phyloP scores from a whole-genome alignment of 1,284 basidiomycete species.

The Vanrija sp. region DNA sequence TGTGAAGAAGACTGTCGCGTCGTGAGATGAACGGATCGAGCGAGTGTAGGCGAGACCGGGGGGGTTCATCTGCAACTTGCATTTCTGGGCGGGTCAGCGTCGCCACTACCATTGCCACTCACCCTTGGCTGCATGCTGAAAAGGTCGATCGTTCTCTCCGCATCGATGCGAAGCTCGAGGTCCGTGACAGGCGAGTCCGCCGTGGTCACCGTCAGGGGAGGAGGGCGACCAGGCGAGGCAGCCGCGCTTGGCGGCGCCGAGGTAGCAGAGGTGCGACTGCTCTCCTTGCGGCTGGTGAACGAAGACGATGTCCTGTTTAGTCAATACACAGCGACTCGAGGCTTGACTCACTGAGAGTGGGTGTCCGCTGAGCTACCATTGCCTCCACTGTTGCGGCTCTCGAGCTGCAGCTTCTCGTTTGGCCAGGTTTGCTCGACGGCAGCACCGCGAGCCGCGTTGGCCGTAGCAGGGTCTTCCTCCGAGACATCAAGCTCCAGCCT shows the following conservation, averaged over 20 bases:
- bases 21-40: constrained; percentile 67
- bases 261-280: constrained; percentile 34
- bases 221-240: constrained; percentile 32
- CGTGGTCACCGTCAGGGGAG: constrained; percentile 11
- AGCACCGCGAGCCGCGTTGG: constrained; percentile 8
- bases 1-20: constrained; percentile 71
- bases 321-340: too few relatives aligned
- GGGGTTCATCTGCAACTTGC: constrained; percentile 85
- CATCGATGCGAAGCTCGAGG: constrained; percentile 75
- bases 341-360: constrained; percentile 38
- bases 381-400: too few relatives aligned
- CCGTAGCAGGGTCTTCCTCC: constrained; percentile 26
- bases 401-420: constrained; percentile 25
- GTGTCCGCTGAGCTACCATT: constrained; percentile 38
- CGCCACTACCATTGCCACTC: constrained; percentile 21
- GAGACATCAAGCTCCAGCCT: constrained; percentile 52
- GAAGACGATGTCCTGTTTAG: constrained; percentile 33
- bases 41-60: constrained; percentile 76
- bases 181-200: constrained; percentile 59
- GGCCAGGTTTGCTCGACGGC: constrained; percentile 31
- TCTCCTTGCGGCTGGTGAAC: constrained; percentile 42
- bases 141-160: constrained; percentile 79
- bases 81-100: constrained; percentile 57
- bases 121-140: constrained; percentile 96
- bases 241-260: constrained; percentile 38